A percentile compares a stretch with the other conserved stretches of the same genome.
Conservation (phyloP, 2,329 filamentous ascomycete species). For the Monosporascus sp. region DNA sequence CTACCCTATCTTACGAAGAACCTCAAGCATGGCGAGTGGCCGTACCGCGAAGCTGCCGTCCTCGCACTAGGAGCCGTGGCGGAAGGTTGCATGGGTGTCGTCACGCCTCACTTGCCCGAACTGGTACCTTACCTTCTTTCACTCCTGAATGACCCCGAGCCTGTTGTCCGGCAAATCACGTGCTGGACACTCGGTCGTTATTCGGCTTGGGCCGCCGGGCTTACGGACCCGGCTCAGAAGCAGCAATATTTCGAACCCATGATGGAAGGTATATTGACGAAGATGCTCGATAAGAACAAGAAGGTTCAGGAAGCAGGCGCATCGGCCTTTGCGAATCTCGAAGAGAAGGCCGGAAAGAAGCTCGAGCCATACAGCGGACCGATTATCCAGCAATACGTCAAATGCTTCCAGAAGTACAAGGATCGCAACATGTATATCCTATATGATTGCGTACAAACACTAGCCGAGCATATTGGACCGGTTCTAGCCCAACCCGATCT, state of each 20-base stretch:
- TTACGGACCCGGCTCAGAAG: constrained; percentile 62
- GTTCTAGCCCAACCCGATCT: constrained; percentile 76
- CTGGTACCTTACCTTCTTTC: constrained; percentile 87
- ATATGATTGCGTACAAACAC: constrained; percentile 96
- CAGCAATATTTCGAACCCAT: constrained; percentile 85
- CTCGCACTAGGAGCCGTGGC: constrained; percentile 91
- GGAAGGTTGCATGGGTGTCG: constrained; percentile 86
- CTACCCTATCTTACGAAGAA: constrained; percentile 90
- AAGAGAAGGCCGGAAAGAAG: constrained; percentile 82
- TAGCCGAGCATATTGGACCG: constrained; percentile 85
- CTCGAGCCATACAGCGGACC: constrained; percentile 82
- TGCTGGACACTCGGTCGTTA: constrained; percentile 97
- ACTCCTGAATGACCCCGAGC: constrained; percentile 77
- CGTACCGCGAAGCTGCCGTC: constrained; percentile 87
- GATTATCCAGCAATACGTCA: constrained; percentile 87
- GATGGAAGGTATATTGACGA: constrained; percentile 91
- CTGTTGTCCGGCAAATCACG: constrained; percentile 91
- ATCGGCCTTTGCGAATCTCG: constrained; percentile 91
- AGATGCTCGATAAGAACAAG: constrained; percentile 97
- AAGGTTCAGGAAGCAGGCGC: constrained; percentile 95
- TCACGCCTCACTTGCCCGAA: constrained; percentile 85
- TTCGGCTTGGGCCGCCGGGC: constrained; percentile 81
- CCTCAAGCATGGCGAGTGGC: constrained; percentile 84
- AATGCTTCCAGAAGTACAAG: constrained; percentile 93
- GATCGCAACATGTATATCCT: constrained; percentile 98